Percentiles rank a stretch among this genome's conserved stretches.
Conservation (phyloP, 192 early-diverging fungal species). For the Martensiomyces pterosporus region DNA sequence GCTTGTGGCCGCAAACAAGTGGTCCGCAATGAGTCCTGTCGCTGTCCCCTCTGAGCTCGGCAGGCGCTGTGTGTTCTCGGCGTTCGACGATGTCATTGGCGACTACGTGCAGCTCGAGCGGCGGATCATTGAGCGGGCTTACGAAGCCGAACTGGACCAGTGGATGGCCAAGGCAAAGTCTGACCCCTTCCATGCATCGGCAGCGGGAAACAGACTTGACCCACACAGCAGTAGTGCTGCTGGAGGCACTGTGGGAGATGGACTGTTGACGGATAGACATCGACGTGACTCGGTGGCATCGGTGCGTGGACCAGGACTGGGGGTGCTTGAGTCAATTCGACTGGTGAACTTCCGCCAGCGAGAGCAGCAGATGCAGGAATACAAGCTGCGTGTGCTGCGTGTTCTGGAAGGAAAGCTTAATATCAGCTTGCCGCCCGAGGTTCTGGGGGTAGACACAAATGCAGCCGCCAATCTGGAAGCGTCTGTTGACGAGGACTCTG, state of each 20-base stretch:
- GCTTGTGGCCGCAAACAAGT: constrained; percentile 20
- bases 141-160: constrained; percentile 19
- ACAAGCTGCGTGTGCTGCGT: constrained; percentile 25
- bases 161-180: constrained; percentile 17
- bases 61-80: constrained; percentile 37
- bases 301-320: background rate
- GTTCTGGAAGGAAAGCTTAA: constrained; percentile 24
- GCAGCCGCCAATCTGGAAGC: no score
- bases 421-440: constrained; percentile 15
- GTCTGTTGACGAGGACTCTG: no score
- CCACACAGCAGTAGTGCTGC: background rate
- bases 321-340: constrained; percentile 4
- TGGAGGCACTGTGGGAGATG: background rate
- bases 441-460: no score
- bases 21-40: constrained; percentile 24
- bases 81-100: constrained; percentile 28
- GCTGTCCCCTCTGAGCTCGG: constrained; percentile 15
- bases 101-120: constrained; percentile 41
- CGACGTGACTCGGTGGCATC: background rate
- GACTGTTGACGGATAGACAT: background rate
- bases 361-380: constrained; percentile 45
- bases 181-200: background rate
- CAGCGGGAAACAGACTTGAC: background rate
- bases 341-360: constrained; percentile 27
- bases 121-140: constrained; percentile 33